Evolutionary conservation across 306 rosid genomes (phyloP).

Genomic region (Biancaea sappan): DNA sequence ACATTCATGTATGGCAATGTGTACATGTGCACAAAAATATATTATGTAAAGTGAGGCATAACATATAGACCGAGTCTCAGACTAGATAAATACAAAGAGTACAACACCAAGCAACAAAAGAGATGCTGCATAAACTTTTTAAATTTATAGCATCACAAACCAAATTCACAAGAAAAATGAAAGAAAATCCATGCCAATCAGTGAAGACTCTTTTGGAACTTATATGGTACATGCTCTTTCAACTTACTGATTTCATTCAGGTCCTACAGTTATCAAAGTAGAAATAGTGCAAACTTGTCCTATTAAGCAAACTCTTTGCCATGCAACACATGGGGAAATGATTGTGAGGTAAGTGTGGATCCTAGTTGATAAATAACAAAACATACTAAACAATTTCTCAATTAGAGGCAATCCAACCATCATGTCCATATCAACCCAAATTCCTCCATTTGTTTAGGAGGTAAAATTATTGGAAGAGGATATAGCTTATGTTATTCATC

Average conservation of each 20-base stretch:
- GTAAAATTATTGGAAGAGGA: neutral
- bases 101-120: neutral
- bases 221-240: neutral
- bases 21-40: neutral
- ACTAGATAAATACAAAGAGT: conserved; percentile 13
- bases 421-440: neutral
- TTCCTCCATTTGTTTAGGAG: neutral
- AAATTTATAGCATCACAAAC: neutral
- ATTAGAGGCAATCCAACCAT: neutral
- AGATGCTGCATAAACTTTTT: neutral
- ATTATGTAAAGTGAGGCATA: neutral
- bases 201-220: neutral
- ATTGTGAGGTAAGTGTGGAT: neutral
- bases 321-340: neutral
- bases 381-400: neutral
- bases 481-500: neutral
- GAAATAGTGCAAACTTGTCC: neutral
- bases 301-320: neutral
- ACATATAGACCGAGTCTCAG: neutral
- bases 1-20: neutral
- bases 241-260: neutral
- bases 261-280: neutral
- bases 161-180: neutral
- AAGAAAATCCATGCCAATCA: neutral
- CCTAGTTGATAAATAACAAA: neutral